Conservation (phyloP, 1,139 yeast genomes). For the Magnusiomyces clavatus region DNA sequence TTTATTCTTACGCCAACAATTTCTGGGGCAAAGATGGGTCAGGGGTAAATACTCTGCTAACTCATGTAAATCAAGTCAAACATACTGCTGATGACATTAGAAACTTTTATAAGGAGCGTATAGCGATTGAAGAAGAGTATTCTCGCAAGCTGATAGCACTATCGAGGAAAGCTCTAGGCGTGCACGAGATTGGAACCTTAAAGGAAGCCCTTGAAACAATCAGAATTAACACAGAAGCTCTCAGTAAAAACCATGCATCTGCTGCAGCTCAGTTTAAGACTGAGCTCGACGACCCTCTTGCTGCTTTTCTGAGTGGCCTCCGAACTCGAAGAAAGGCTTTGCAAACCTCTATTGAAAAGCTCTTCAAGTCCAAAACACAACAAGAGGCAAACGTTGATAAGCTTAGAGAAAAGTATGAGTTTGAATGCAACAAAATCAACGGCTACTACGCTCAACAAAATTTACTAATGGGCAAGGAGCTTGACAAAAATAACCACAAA, state of each 20-base stretch:
- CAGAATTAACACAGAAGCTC: conserved; percentile 46
- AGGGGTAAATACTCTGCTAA: conserved; percentile 42
- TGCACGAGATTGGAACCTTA: conserved; percentile 52
- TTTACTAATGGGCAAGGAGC: conserved; percentile 72
- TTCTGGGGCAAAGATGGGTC: conserved; percentile 49
- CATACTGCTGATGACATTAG: conserved; percentile 41
- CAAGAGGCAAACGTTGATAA: conserved; percentile 36
- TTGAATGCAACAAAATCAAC: conserved; percentile 52
- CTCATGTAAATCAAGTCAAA: conserved; percentile 44
- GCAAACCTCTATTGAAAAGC: conserved; percentile 39
- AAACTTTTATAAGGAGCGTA: conserved; percentile 38
- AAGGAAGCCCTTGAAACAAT: conserved; percentile 54
- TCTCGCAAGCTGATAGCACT: conserved; percentile 39
- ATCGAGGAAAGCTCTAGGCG: conserved; percentile 46
- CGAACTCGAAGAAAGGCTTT: conserved; percentile 41
- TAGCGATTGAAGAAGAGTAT: conserved; percentile 67
- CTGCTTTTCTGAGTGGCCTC: conserved; percentile 37
- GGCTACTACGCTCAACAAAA: conserved; percentile 56
- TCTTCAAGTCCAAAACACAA: conserved; percentile 36
- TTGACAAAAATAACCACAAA: conserved; percentile 57
- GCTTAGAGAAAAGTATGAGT: conserved; percentile 47
- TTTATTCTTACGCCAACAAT: conserved; percentile 38
- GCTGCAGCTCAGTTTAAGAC: conserved; percentile 39
- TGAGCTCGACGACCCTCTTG: conserved; percentile 39
- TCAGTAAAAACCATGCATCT: conserved; percentile 41